Base-by-base conservation (phyloP, 768 basidiomycete genomes). In the Chiua virens region DNA sequence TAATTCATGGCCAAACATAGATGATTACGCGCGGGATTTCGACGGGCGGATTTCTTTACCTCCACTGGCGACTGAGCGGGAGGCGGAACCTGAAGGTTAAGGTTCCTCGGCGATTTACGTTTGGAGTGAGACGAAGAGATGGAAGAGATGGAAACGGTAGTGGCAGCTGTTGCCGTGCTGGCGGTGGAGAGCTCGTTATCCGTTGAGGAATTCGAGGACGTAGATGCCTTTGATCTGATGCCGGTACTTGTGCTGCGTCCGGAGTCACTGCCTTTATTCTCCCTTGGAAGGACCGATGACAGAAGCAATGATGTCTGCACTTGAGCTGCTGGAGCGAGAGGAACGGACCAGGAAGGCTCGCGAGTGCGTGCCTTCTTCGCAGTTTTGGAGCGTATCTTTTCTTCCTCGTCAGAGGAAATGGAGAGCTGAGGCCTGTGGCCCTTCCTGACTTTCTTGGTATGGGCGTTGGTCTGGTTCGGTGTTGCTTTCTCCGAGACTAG, bases 391-490 rank as follows among this genome's bases (percentile, higher is more conserved):
- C 86, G 79, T 21, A 76, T 59, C 65, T 82, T 84, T 70, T 90
- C 87, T 61, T 89, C 88, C 56, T 89, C 88, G 60, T 90, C 88
- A 18, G 85, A 86, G 13, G 87, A 87, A 21, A 80, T 71, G 37
- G 75, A 80, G 71, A 63, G 71, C 75, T 40, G 75, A 41, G 73
- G 68, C 35, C 55, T 61, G 38, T 71, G 72, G 55, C 61, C 69
- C 63, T 62, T 76, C 65, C 65, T 49, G 41, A 52, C 11, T 49
- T 70, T 67, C 58, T 45, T 63, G 25, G 40, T 43, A 27, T 62
- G 42, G 9, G 47, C 35, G 23, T 39, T 42, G 36, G 46, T 42
- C 21, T 47, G 56, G 35, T 8, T 58, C 8, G 66, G 55, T 1
- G 63, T 68, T 20, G 39, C 48, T 37, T 57, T 70, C 47, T 60